phyloP scores from a whole-genome alignment of 192 early-diverging fungal genomes.

The Piromyces finnis region DNA sequence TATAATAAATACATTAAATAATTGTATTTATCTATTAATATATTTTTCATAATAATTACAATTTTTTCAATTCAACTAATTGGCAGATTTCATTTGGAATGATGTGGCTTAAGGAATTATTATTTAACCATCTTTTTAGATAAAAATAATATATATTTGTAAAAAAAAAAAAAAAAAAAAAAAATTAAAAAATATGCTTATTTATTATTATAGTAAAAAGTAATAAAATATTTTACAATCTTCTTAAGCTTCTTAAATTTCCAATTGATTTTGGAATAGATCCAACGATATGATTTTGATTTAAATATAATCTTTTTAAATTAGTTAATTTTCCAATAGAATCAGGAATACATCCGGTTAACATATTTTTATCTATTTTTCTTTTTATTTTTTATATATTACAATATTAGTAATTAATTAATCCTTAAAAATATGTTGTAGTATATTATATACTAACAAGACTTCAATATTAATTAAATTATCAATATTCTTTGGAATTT shows the following conservation, averaged over 20 bases:
- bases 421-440: too few relatives aligned
- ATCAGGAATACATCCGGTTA: background rate
- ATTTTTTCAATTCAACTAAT: background rate
- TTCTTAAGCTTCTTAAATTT: background rate
- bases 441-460: background rate
- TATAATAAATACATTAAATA: too few relatives aligned
- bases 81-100: background rate
- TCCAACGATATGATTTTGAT: background rate
- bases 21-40: too few relatives aligned
- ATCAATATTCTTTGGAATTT: background rate
- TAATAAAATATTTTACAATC: background rate
- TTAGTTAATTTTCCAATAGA: background rate
- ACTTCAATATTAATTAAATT: background rate
- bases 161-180: too few relatives aligned
- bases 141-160: too few relatives aligned
- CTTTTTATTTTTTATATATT: background rate
- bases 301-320: background rate
- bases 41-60: background rate
- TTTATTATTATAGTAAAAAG: too few relatives aligned
- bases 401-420: too few relatives aligned
- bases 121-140: background rate
- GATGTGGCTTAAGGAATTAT: background rate
- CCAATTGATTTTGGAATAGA: background rate
- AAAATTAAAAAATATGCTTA: too few relatives aligned
- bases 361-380: background rate